phyloP scores from a whole-genome alignment of 2,329 filamentous ascomycete species.

The Lasiodiplodia sp. region DNA sequence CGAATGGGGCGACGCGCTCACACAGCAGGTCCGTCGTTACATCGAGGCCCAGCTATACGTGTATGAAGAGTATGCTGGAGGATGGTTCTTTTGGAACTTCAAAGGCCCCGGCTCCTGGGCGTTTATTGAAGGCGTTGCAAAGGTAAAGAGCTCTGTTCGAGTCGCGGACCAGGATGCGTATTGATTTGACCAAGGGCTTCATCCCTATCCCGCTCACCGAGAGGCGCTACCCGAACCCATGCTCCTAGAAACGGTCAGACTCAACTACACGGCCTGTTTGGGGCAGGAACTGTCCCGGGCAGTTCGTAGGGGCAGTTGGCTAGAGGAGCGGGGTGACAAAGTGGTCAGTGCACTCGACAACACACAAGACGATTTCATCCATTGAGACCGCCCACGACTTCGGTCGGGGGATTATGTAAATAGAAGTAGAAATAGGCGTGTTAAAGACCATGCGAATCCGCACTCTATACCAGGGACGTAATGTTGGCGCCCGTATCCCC shows the following conservation, averaged over 20 bases:
- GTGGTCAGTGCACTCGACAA: neutral
- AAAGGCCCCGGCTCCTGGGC: slow-evolving; percentile 53
- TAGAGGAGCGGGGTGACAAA: neutral
- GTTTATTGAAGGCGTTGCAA: slow-evolving; percentile 49
- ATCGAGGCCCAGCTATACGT: slow-evolving; percentile 55
- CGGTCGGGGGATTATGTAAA: neutral
- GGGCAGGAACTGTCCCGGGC: neutral
- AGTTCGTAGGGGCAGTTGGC: neutral
- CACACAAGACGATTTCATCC: neutral
- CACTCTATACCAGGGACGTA: neutral
- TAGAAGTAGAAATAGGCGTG: neutral
- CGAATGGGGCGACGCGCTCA: slow-evolving; percentile 45
- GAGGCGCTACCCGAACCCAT: slow-evolving; percentile 19
- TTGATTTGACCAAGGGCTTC: slow-evolving; percentile 18
- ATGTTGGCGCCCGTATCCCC: neutral
- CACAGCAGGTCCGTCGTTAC: slow-evolving; percentile 48
- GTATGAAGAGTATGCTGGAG: slow-evolving; percentile 50
- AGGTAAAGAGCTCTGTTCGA: slow-evolving; percentile 36
- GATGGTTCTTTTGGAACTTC: slow-evolving; percentile 55
- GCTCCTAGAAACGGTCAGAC: neutral
- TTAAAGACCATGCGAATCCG: neutral
- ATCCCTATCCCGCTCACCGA: slow-evolving; percentile 18
- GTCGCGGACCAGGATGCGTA: neutral
- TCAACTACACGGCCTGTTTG: neutral
- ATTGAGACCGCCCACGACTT: neutral